A percentile compares a stretch with the other conserved stretches of the same genome.
phyloP scores from a whole-genome alignment of 208 protist species.

The Crithidia mellificae region DNA sequence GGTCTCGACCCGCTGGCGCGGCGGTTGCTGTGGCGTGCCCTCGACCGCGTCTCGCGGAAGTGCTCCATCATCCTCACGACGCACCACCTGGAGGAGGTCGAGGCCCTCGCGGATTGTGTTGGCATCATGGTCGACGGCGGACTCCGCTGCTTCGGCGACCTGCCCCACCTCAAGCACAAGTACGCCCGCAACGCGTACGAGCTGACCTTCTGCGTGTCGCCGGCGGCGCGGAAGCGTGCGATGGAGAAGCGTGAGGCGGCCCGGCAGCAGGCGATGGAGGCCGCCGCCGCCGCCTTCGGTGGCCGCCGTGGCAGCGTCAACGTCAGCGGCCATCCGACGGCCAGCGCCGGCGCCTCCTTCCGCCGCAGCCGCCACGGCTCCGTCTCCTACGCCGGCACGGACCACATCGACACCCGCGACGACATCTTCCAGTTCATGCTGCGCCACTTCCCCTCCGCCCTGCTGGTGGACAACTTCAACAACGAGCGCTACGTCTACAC shows the following conservation, averaged over 20 bases:
- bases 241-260: conserved; percentile 15
- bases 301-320: too few relatives aligned
- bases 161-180: conserved; percentile 71
- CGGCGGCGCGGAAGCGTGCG: conserved; percentile 22
- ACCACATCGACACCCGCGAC: too few relatives aligned
- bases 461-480: conserved; percentile 40
- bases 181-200: conserved; percentile 73
- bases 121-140: conserved; percentile 84
- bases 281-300: too few relatives aligned
- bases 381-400: too few relatives aligned
- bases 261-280: too few relatives aligned
- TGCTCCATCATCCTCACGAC: conserved; percentile 90
- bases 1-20: conserved; percentile 72
- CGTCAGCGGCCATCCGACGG: too few relatives aligned
- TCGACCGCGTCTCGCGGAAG: conserved; percentile 56
- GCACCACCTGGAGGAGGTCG: conserved; percentile 94
- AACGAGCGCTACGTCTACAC: conserved; percentile 42
- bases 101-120: conserved; percentile 73
- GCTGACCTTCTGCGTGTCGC: conserved; percentile 41
- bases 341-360: too few relatives aligned
- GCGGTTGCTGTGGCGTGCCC: conserved; percentile 67
- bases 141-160: conserved; percentile 77
- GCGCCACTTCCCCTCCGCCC: conserved; percentile 38
- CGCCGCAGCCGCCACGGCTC: too few relatives aligned
- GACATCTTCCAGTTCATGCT: too few relatives aligned